Conservation (phyloP, 2,329 filamentous ascomycete genomes). For the Alternaria atra region DNA sequence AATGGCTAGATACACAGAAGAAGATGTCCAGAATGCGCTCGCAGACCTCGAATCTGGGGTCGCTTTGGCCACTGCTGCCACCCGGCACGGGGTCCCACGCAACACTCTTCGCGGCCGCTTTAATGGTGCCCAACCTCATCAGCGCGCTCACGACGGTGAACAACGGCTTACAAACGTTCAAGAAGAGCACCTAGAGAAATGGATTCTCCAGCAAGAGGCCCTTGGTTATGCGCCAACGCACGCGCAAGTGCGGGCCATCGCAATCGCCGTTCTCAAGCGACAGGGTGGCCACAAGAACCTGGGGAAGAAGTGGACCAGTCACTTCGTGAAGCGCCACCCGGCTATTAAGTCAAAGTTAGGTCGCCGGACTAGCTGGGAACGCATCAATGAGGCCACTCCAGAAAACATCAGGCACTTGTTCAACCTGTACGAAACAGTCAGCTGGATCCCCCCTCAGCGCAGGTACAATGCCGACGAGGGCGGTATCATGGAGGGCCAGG, state of each 20-base stretch:
- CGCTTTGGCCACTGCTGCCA: not conserved
- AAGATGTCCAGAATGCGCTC: not conserved
- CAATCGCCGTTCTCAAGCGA: not conserved
- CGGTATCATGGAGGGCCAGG: too few species aligned
- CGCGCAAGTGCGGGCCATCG: not conserved
- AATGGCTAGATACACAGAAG: not conserved
- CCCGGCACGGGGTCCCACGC: not conserved
- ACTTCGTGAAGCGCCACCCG: not conserved
- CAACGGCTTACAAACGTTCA: not conserved
- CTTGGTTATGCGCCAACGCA: not conserved
- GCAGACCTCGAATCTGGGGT: not conserved
- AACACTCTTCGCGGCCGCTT: not conserved
- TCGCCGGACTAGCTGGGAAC: too few species aligned
- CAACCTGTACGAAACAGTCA: too few species aligned
- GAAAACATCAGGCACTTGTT: too few species aligned
- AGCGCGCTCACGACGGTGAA: not conserved
- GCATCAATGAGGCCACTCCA: too few species aligned
- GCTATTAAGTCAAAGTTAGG: too few species aligned
- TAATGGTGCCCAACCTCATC: not conserved
- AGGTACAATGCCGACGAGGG: too few species aligned
- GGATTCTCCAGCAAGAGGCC: not conserved
- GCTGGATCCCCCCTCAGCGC: too few species aligned
- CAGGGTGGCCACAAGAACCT: not conserved
- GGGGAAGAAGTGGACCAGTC: not conserved
- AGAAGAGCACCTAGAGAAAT: not conserved